A percentile compares a stretch with the other conserved stretches of the same genome.
These are phyloP conservation scores for Penicillium sp. DNA, from an alignment of 2,329 filamentous ascomycete genomes.

Conservation along the genomic window DNA sequence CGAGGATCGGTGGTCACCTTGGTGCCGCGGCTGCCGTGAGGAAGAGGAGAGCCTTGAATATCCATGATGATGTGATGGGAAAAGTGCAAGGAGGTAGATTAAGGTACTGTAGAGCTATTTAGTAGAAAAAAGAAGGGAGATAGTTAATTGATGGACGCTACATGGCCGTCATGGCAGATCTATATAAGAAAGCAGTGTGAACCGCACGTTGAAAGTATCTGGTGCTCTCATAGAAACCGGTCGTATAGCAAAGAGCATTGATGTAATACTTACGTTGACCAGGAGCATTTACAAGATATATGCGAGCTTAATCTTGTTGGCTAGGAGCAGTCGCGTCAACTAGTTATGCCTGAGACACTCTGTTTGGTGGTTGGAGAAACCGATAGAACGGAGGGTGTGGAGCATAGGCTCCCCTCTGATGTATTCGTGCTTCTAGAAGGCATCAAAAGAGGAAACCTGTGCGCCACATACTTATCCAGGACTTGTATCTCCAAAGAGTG, in stretches of 20 bases:
- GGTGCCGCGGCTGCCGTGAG: constrained; percentile 33
- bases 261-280: constrained; percentile 36
- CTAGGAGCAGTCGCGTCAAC: constrained; percentile 17
- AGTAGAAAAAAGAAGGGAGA: not conserved
- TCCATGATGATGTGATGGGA: constrained; percentile 33
- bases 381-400: constrained; percentile 15
- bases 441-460: not conserved
- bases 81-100: too few species aligned
- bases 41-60: constrained; percentile 42
- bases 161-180: constrained; percentile 11
- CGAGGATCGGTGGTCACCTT: constrained; percentile 52
- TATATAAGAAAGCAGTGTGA: constrained; percentile 24
- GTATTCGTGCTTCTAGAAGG: constrained; percentile 8
- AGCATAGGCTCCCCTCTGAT: constrained; percentile 4
- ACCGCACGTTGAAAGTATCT: constrained; percentile 1
- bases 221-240: not conserved
- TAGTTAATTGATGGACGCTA: not conserved
- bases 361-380: constrained; percentile 18
- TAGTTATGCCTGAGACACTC: not conserved
- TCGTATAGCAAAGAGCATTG: constrained; percentile 16
- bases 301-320: constrained; percentile 9
- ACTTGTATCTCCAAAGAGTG: constrained; percentile 11
- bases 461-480: constrained; percentile 16
- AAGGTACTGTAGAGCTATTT: not conserved
- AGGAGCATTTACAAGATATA: constrained; percentile 1